Evolutionary conservation across 2,329 filamentous ascomycete genomes (phyloP).

Genomic region (Zymoseptoria ardabiliae): DNA sequence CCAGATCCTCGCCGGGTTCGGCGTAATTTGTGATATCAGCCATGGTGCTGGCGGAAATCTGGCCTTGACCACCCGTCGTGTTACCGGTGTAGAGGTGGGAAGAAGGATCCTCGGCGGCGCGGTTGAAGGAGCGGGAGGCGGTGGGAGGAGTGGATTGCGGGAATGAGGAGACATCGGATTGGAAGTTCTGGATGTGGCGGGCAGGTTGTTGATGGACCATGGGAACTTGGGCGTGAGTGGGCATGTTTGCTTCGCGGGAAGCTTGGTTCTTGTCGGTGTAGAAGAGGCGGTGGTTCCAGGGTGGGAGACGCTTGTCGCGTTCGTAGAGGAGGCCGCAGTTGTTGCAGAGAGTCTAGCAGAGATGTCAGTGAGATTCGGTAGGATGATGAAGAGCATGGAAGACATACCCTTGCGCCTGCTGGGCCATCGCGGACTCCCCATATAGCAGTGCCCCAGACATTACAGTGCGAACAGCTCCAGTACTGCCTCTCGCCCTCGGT

Average conservation of each 20-base stretch:
- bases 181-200: slow-evolving; percentile 22
- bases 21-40: slow-evolving; percentile 33
- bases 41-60: slow-evolving; percentile 28
- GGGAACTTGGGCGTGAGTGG: slow-evolving; percentile 11
- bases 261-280: slow-evolving; percentile 35
- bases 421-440: slow-evolving; percentile 95
- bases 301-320: slow-evolving; percentile 73
- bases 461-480: slow-evolving; percentile 86
- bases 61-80: slow-evolving; percentile 26
- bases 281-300: slow-evolving; percentile 67
- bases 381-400: background rate
- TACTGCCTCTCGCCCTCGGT: slow-evolving; percentile 66
- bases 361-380: slow-evolving; percentile 1
- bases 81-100: slow-evolving; percentile 30
- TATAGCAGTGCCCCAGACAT: slow-evolving; percentile 78
- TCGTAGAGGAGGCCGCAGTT: slow-evolving; percentile 90
- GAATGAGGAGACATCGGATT: slow-evolving; percentile 27
- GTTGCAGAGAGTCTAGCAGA: slow-evolving; percentile 69
- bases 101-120: slow-evolving; percentile 22
- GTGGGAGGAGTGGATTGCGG: slow-evolving; percentile 17
- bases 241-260: slow-evolving; percentile 22
- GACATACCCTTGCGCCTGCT: slow-evolving; percentile 67
- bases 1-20: slow-evolving; percentile 33
- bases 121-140: slow-evolving; percentile 7
- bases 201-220: slow-evolving; percentile 5